Base-by-base conservation (phyloP, 495 filamentous ascomycete species). In the Polyplosphaeria fusca region DNA sequence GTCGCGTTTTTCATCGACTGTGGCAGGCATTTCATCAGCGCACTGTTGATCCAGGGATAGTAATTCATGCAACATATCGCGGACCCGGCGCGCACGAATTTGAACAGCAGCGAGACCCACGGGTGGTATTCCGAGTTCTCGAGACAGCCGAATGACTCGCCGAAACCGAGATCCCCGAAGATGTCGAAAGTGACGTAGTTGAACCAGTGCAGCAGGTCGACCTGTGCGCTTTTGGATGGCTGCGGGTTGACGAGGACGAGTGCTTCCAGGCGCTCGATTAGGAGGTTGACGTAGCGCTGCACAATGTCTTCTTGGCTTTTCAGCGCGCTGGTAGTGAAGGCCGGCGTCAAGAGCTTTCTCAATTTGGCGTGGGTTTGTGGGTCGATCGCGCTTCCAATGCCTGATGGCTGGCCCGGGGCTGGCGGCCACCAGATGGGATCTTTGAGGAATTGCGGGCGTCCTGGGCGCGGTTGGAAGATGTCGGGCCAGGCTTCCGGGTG, bases 131-230 rank as follows among this genome's bases (percentile, higher is more conserved):
- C 63, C 0, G 47, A 50, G 16, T 54, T 12, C 23, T 62, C 53
- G 7, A 70, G 58, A 41, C 63, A 67, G 27, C 51, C 60, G 32
- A 70, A 68, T 0, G 68, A 52, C 49, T 70, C 66, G n/a, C 68
- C 68, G 44, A 70, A 70, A 3, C 49, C 54, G 1, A 70, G 60
- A 32, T 70, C 66, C 18, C 67, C 67, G 37, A 68, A 58, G 41
- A 70, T 64, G 43, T 70, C 67, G 40, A 70, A 68, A 0, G 66
- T 68, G 2, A 63, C 63, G 54, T 54, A 70, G 44, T 68, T 67
- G 19, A 60, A 46, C 64, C 60, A 68, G 9, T 50, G 46, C 14
- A 60, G 41, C 12, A 70, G 25, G 52, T 70, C 53, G 26, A 68
- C 19, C 18, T 46, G 41, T 11, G 25, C 28, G 24, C 41, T 46